Base-by-base conservation (phyloP, 495 filamentous ascomycete species). In the Amniculicola lignicola region DNA sequence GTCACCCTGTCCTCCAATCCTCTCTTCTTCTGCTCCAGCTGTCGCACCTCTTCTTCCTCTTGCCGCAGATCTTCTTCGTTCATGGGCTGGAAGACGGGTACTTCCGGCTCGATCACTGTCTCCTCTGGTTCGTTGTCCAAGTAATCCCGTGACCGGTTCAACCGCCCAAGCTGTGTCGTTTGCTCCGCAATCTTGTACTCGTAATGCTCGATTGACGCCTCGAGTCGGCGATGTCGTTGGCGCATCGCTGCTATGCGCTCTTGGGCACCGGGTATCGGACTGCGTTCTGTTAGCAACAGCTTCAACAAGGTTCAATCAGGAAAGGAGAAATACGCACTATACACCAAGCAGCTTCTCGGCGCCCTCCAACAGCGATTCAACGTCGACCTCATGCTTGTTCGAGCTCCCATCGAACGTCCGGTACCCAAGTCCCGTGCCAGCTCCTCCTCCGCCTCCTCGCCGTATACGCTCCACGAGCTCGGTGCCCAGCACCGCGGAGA, bases 331-430 rank as follows among this genome's bases (percentile, higher is more conserved):
- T 11, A 74, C 78, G 56, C 79, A 89, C 79, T 96, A 98, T 28
- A 95, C 90, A 40, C 76, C 78, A 64, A 88, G 90, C 22, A 98
- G 77, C 72, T 90, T 95, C 74, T 97, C 90, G 2, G 91, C 93
- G 1, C 93, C 92, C 47, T 81, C 78, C 15, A 98, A 77, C 28
- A 98, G 70, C 3, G 94, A 76, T 66, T 95, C 88, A 19, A 97
- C 83, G 69, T 97, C 89, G 5, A 97, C 77, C 31, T 96, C 90
- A 10, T 78, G 78, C 48, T 76, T 79, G 28, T 47, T 53, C 19
- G 9, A 12, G 19, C 24, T 57, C 44, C 61, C 72, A 35, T 75
- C 77, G 40, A 44, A 58, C 10, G 53, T 41, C n/a, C 61, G 40
- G 31, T 70, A 65, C 21, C 72, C 69, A 14, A 63, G 11, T 2